Evolutionary conservation across 495 filamentous ascomycete species (phyloP), one percentile per base, ranked within the genome.

Genomic region (Aspergillus avenaceus): DNA sequence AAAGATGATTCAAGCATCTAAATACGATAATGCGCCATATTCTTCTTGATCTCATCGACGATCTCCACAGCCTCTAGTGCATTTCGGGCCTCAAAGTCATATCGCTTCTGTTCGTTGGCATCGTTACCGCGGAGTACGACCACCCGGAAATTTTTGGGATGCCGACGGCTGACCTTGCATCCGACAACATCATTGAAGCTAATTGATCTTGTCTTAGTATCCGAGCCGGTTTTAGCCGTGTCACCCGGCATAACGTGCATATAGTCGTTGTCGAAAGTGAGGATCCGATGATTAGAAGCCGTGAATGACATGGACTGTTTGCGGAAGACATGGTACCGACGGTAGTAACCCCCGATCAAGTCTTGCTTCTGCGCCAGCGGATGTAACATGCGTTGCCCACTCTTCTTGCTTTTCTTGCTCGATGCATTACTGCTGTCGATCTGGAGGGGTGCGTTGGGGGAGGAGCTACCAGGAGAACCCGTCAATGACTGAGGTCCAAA

Each of bases 231-330:
- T 77, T 77, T 78, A 11, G 67, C 70, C 6, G 70, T 76, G 19
- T 84, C 84, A 0, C 79, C 82, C 27, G 93, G 91, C 76, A 95
- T 86, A 56, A 97, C 91, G 66, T 97, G 93, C 63, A 98, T 81
- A 58, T 95, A 96, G 63, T 98, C 93, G 38, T 90, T 90, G 61
- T 97, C 93, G 53, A 98, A 90, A 6, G 87, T 85, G 22, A 98
- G 74, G 12, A 95, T 82, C 31, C 87, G 84, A 61, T 91, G 83
- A 54, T 88, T 88, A 43, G 89, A 84, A 4, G 88, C 84, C 28
- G 93, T 84, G 64, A 98, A 90, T 23, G 90, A 84, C 88, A 97
- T 96, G 16, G 89, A 84, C 60, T 96, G 91, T 63, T 95, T 96
- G 55, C 95, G 84, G 71, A 85, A 88, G 14, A 98, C 95, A 24